These are phyloP conservation scores for Vaccinium corymbosum DNA, from an alignment of 148 eudicot species.

Conservation along the genomic window DNA sequence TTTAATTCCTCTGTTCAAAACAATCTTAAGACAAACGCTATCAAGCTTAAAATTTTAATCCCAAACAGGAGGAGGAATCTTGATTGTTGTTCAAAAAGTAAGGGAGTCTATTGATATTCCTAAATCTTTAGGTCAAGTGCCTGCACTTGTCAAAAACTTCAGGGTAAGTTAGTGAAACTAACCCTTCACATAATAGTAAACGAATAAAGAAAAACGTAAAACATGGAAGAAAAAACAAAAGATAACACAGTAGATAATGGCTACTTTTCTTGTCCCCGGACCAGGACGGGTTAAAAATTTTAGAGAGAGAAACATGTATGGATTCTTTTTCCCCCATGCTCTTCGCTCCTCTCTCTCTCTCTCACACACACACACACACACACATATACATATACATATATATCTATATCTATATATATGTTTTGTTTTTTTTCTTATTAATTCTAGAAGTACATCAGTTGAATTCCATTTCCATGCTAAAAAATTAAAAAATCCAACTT, in stretches of 20 bases:
- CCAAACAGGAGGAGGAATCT: neutral
- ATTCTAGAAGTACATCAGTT: slow-evolving; percentile 1
- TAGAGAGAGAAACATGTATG: slow-evolving; percentile 32
- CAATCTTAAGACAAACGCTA: neutral
- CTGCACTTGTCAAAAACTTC: neutral
- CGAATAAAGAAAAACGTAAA: neutral
- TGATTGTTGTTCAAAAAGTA: neutral
- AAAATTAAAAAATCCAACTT: slow-evolving; percentile 9
- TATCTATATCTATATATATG: too few relatives aligned
- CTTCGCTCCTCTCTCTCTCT: slow-evolving; percentile 33
- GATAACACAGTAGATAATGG: neutral
- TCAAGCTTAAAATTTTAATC: neutral
- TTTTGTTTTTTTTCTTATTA: neutral
- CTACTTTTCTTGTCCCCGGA: slow-evolving; percentile 36
- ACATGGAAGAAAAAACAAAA: slow-evolving; percentile 3
- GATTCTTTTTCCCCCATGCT: slow-evolving; percentile 45
- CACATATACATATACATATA: neutral
- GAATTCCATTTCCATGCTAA: slow-evolving; percentile 23
- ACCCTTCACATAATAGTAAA: neutral
- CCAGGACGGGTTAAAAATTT: slow-evolving; percentile 34
- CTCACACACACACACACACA: neutral
- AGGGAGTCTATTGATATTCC: neutral
- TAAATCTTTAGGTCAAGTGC: neutral
- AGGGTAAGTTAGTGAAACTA: neutral
- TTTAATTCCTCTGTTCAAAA: neutral